Percentiles rank a stretch among this genome's conserved stretches.
Evolutionary conservation across 805 yeast genomes (phyloP).

Genomic region (Myxozyma sirexii): DNA sequence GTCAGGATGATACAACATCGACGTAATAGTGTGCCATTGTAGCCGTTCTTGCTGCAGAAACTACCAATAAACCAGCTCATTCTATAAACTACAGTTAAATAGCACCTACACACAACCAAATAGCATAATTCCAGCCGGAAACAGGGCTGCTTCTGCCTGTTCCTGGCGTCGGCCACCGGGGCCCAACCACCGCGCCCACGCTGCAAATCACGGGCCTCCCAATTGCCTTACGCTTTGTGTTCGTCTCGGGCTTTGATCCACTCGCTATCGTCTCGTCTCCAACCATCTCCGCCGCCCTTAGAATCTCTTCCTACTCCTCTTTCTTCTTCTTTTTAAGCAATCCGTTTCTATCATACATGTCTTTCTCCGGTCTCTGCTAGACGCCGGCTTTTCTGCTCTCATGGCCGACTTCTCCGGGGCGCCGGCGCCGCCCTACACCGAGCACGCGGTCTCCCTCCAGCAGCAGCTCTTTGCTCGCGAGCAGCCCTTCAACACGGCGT

Average conservation of each 20-base stretch:
- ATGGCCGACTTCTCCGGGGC: constrained; percentile 23
- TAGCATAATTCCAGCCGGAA: too few relatives aligned
- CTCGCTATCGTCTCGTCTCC: neutral
- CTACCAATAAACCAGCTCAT: too few relatives aligned
- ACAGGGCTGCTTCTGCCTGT: neutral
- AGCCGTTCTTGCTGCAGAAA: too few relatives aligned
- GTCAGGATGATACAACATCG: too few relatives aligned
- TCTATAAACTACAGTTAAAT: too few relatives aligned
- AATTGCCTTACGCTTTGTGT: neutral
- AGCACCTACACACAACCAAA: too few relatives aligned
- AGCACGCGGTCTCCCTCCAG: constrained; percentile 13
- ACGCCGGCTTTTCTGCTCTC: constrained; percentile 3
- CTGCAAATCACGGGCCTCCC: constrained; percentile 26
- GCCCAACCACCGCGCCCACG: constrained; percentile 28
- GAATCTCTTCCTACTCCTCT: neutral
- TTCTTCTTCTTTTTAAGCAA: neutral
- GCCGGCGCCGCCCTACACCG: constrained; percentile 14
- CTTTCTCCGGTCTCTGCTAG: constrained; percentile 3
- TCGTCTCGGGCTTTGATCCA: neutral
- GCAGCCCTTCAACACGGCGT: neutral
- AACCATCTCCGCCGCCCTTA: neutral
- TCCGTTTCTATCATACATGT: constrained; percentile 1
- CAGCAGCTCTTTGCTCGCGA: constrained; percentile 13
- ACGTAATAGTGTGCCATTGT: too few relatives aligned
- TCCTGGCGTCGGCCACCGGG: neutral